Base-by-base conservation (phyloP, 352 stramenopile species). In the Pythium plurisporium region DNA sequence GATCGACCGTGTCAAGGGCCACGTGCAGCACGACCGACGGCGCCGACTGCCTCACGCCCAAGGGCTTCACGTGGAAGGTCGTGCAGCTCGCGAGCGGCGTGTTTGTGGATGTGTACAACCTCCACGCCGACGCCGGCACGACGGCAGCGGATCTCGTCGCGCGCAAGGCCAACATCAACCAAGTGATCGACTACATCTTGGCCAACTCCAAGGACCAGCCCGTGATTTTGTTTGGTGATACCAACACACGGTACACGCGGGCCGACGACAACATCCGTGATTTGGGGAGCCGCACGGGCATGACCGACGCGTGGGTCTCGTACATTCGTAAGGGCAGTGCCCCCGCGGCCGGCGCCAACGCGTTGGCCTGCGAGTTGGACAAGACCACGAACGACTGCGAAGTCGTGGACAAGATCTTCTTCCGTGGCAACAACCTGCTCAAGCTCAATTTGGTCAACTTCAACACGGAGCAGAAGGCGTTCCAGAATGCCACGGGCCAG, bases 381-480 rank as follows among this genome's bases (percentile, higher is more conserved):
- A 69, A 66, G 37, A 71, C 74, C 42, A 71, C 63, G 15, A 67
- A 79, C 46, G 51, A 64, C 36, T 84, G 74, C 41, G 74, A 84
- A 33, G 71, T 81, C 47, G 74, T 84, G 14, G 74, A 81, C 69
- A 84, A 84, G 66, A 79, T 84, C 60, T 65, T 84, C 53, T 84
- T 71, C 60, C 74, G 74, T 19, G 63, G 74, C 46, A 78, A 73
- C 64, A 54, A 47, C 30, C 40, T 57, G 38, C 30, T 64, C 46
- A 57, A 50, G 25, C 47, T 64, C 19, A 79, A 84, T 43, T 59
- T 69, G 36, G 61, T 81, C 38, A 70, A 49, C 9, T 62, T 81
- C 50, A 73, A 56, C 47, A 81, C 75, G 42, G 70, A 84, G 50
- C 73, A 74, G 38, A 55, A 67, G 5, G 57, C 52, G 8, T 84